Percentiles rank a stretch among this genome's conserved stretches.
Evolutionary conservation across 2,329 filamentous ascomycete species (phyloP).

Genomic region (Aurifilum marmelostoma): DNA sequence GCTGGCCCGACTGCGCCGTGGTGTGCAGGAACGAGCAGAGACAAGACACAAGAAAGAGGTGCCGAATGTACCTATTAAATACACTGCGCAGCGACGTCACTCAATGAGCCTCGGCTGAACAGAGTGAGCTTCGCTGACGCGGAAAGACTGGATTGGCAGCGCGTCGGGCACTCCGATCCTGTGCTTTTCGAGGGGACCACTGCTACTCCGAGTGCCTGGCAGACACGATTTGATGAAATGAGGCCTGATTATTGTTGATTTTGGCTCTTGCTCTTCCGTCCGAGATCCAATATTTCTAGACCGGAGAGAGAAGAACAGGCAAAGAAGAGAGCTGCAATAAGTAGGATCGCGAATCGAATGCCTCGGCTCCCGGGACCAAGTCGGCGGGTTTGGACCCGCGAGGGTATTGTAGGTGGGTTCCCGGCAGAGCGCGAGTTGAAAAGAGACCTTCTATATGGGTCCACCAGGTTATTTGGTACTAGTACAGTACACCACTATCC

Average conservation of each 20-base stretch:
- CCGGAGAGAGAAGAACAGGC: background rate
- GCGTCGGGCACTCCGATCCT: background rate
- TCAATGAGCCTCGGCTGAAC: background rate
- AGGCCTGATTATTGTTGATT: background rate
- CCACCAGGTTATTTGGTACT: conserved; percentile 7
- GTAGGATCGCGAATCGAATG: background rate
- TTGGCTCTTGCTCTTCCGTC: background rate
- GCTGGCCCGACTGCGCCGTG: background rate
- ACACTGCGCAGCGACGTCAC: background rate
- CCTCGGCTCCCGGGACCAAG: conserved; percentile 15
- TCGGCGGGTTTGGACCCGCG: background rate
- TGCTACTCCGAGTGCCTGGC: background rate
- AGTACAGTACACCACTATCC: conserved; percentile 4
- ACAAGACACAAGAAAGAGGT: background rate
- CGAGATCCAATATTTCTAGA: background rate
- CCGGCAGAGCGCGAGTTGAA: background rate
- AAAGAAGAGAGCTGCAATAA: background rate
- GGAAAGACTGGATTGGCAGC: background rate
- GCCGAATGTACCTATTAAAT: background rate
- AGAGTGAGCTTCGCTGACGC: background rate
- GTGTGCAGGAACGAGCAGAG: background rate
- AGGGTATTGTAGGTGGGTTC: conserved; percentile 7
- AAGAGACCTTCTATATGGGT: conserved; percentile 15
- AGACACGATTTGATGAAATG: background rate
- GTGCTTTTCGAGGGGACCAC: background rate